These are phyloP conservation scores for Gastrolobium villosum DNA, from an alignment of 306 rosid species.

Conservation along the genomic window DNA sequence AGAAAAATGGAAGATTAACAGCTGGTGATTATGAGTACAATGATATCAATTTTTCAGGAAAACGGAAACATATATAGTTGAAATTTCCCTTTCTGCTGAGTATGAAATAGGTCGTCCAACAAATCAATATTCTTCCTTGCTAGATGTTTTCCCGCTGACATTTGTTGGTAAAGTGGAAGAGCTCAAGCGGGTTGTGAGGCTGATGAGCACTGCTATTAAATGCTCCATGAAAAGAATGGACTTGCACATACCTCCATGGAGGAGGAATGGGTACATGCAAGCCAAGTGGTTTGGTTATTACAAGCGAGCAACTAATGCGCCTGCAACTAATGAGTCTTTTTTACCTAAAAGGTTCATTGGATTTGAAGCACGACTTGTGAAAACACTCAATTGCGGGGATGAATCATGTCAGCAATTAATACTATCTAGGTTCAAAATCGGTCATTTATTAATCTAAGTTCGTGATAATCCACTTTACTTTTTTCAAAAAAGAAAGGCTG, in stretches of 20 bases:
- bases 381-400: constrained; percentile 59
- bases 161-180: constrained; percentile 72
- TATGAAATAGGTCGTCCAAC: constrained; percentile 90
- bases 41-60: constrained; percentile 63
- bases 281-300: constrained; percentile 84
- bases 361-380: constrained; percentile 52
- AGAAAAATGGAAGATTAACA: constrained; percentile 59
- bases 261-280: constrained; percentile 77
- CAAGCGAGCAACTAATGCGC: constrained; percentile 68
- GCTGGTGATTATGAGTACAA: constrained; percentile 76
- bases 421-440: constrained; percentile 61
- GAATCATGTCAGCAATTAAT: constrained; percentile 41
- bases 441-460: constrained; percentile 46
- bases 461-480: no score
- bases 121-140: constrained; percentile 56
- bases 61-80: constrained; percentile 71
- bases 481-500: no score
- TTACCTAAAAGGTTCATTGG: constrained; percentile 48
- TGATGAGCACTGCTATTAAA: constrained; percentile 78
- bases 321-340: constrained; percentile 36
- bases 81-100: constrained; percentile 58
- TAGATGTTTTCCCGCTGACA: constrained; percentile 63
- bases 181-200: constrained; percentile 61
- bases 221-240: constrained; percentile 66
- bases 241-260: constrained; percentile 83